Base-by-base conservation (phyloP, 305 asterid species). In the Lippia alba region DNA sequence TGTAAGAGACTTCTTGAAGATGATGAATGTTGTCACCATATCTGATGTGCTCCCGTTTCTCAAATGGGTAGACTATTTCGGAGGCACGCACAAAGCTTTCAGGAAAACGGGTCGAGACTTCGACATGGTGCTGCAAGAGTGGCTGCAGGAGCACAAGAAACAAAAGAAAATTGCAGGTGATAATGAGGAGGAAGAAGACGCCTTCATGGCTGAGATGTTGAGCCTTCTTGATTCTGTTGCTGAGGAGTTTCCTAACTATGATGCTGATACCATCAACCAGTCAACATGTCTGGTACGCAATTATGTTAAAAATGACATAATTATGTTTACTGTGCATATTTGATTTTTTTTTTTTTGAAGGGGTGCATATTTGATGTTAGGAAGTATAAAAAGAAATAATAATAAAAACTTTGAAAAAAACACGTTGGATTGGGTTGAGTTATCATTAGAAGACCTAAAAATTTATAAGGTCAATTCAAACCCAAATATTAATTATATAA, bases 251-350 rank as follows among this genome's bases (percentile, higher is more conserved):
- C 60, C 75, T 53, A 19, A 17, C 46, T 73, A 20, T 19, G 82
- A 74, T 67, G 78, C 75, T 34, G 86, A 74, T 61, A 78, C 80
- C 0, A 66, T 85, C 6, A 77, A 45, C 40, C 80, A 82, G 67
- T 73, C 90, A 2, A 78, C 78, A 3, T 74, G 83, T 60, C 56
- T 20, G 83, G 86, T 85, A 78, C 0, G 5, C 15, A 8, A 41
- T n/a, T 49, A 1, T 36, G 9, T 8, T 36, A 36, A 36, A 24
- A 36, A 1, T 36, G 5, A 2, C 6, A 1, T 24, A 24, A 24
- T 24, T 24, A 24, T 24, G 30, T 24, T 24, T 24, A 24, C 3
- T 24, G 30, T 24, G 30, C 30, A 24, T 24, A 24, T 24, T 24
- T 24, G 30, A 1, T 24, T n/a, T n/a, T n/a, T n/a, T n/a, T n/a